These are phyloP conservation scores for Flaveria bidentis DNA, from an alignment of 129 eudicot genomes.

Conservation along the genomic window DNA sequence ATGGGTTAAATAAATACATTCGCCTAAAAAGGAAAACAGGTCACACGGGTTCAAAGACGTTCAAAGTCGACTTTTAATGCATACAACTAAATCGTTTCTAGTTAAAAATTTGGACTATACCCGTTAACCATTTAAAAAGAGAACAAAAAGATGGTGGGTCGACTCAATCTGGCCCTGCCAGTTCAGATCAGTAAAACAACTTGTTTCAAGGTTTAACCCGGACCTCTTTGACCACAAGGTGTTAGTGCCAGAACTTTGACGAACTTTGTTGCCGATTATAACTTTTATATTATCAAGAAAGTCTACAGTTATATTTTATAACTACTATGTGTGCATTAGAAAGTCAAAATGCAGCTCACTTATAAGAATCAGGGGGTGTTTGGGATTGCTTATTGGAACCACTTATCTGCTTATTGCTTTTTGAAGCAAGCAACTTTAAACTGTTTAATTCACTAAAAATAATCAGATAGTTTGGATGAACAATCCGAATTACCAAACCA, in stretches of 20 bases:
- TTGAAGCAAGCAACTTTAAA: neutral
- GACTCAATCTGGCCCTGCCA: neutral
- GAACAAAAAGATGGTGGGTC: neutral
- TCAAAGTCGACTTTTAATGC: neutral
- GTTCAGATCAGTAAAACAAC: neutral
- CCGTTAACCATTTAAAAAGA: neutral
- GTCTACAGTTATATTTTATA: too few species aligned
- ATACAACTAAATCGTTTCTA: neutral
- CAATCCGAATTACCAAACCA: neutral
- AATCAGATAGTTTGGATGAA: neutral
- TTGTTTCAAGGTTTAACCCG: neutral
- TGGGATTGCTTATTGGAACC: neutral
- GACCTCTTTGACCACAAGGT: neutral
- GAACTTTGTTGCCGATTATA: too few species aligned
- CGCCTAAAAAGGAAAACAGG: neutral
- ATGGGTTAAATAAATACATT: neutral
- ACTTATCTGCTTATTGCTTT: neutral
- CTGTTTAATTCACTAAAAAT: neutral
- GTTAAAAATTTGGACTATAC: neutral
- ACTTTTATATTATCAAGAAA: too few species aligned
- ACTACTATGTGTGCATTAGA: too few species aligned
- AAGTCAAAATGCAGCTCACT: too few species aligned
- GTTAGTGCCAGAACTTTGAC: too few species aligned
- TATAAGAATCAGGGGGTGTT: neutral
- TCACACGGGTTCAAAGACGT: neutral